Conservation (phyloP, 257 asterid species). For the Solanum tarapatanum region DNA sequence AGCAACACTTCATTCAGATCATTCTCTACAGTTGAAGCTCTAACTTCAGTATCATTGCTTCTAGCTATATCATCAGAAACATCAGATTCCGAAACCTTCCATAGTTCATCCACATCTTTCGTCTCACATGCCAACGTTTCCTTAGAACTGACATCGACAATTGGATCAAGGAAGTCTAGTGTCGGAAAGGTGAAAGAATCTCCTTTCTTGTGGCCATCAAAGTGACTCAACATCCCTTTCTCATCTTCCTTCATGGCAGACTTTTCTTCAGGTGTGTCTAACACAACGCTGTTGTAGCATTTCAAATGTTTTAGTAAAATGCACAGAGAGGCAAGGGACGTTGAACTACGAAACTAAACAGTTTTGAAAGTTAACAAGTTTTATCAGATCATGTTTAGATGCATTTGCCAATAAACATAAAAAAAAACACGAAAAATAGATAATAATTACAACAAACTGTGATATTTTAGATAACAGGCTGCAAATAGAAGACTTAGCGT, state of each 20-base stretch:
- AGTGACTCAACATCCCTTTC: constrained; percentile 17
- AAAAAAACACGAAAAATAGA: not conserved
- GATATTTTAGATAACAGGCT: not conserved
- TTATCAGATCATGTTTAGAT: not conserved
- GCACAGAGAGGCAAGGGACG: not conserved
- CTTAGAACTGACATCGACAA: constrained; percentile 11
- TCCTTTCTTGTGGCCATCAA: constrained; percentile 17
- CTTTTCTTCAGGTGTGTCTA: constrained; percentile 25
- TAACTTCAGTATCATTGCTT: constrained; percentile 6
- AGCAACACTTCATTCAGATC: not conserved
- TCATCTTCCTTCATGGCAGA: constrained; percentile 46
- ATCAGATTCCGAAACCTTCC: constrained; percentile 15
- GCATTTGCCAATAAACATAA: not conserved
- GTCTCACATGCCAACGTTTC: constrained; percentile 11
- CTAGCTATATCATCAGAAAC: constrained; percentile 14
- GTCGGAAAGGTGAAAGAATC: constrained; percentile 17
- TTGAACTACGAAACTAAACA: not conserved
- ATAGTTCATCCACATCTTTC: constrained; percentile 16
- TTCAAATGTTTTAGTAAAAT: constrained; percentile 13
- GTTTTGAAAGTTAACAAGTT: not conserved
- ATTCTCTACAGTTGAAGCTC: constrained; percentile 9
- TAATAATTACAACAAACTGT: not conserved
- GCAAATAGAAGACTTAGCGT: not conserved
- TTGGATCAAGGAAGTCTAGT: constrained; percentile 19
- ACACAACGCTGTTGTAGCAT: constrained; percentile 22